A percentile compares a stretch with the other conserved stretches of the same genome.
phyloP scores from a whole-genome alignment of 2,329 filamentous ascomycete genomes.

The Colletotrichum cuscutae region DNA sequence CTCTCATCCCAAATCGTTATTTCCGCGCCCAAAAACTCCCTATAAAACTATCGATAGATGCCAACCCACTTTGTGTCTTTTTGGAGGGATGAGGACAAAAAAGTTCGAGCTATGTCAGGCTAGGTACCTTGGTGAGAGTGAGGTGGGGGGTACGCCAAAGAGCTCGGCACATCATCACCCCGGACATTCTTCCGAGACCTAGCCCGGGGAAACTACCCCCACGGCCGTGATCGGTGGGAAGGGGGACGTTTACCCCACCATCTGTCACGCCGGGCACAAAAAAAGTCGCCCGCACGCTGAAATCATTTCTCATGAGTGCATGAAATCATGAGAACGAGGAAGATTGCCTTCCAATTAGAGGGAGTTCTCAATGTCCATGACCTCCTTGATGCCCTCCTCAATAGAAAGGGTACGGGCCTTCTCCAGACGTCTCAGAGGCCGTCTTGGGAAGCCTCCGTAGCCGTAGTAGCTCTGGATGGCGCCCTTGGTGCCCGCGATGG shows the following conservation, averaged over 20 bases:
- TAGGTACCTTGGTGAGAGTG: not conserved
- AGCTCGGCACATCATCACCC: constrained; percentile 28
- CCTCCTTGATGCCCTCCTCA: constrained; percentile 67
- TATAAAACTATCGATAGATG: not conserved
- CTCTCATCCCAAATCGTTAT: not conserved
- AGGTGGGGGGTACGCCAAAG: not conserved
- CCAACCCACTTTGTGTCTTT: not conserved
- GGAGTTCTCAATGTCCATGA: constrained; percentile 72
- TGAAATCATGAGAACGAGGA: not conserved
- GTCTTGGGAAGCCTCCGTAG: constrained; percentile 81
- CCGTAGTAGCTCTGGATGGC: constrained; percentile 84
- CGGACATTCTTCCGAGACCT: constrained; percentile 25
- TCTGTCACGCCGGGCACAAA: not conserved
- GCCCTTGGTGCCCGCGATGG: constrained; percentile 87
- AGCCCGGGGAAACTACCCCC: not conserved
- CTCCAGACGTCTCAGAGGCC: constrained; percentile 75
- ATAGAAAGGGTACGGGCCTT: constrained; percentile 64
- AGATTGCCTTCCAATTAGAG: constrained; percentile 45
- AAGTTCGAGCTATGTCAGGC: not conserved
- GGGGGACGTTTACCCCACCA: constrained; percentile 11
- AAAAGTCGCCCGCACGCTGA: constrained; percentile 11
- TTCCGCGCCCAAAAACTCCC: not conserved
- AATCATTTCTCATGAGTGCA: not conserved
- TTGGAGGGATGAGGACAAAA: not conserved
- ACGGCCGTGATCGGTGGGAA: constrained; percentile 28